A percentile compares a stretch with the other conserved stretches of the same genome.
Conservation (phyloP, 2,329 filamentous ascomycete species). For the Microdochium trichocladiopsis region DNA sequence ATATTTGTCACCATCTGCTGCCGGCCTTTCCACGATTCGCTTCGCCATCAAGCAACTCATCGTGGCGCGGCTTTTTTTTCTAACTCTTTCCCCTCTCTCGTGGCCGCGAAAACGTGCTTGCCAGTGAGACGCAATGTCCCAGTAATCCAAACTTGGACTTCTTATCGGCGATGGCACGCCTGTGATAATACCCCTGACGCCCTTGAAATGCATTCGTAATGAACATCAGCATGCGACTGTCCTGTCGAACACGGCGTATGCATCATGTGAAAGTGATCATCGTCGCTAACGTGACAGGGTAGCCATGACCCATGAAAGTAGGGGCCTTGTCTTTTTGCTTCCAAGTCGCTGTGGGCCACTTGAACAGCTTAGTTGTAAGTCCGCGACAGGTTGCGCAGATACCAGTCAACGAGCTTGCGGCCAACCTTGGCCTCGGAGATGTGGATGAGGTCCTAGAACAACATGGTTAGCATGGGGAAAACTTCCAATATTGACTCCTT, state of each 20-base stretch:
- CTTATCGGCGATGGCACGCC: neutral
- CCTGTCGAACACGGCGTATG: neutral
- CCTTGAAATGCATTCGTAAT: slow-evolving; percentile 29
- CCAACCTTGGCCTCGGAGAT: slow-evolving; percentile 98
- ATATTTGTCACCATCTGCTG: neutral
- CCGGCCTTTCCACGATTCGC: neutral
- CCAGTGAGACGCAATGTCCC: too few relatives aligned
- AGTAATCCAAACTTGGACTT: too few relatives aligned
- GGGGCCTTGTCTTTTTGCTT: too few relatives aligned
- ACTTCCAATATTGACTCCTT: neutral
- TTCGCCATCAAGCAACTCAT: neutral
- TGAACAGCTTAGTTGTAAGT: slow-evolving; percentile 87
- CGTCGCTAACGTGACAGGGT: too few relatives aligned
- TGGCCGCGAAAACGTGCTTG: too few relatives aligned
- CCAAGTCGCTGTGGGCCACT: too few relatives aligned
- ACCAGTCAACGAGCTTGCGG: slow-evolving; percentile 96
- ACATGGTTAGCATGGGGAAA: slow-evolving; percentile 14
- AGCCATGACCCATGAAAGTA: too few relatives aligned
- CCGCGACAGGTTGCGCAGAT: slow-evolving; percentile 90
- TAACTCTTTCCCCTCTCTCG: neutral
- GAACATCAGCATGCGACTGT: slow-evolving; percentile 20
- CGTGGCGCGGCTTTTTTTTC: neutral
- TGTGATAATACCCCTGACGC: slow-evolving; percentile 21
- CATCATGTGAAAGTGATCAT: too few relatives aligned
- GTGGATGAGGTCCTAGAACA: slow-evolving; percentile 79